A percentile compares a stretch with the other conserved stretches of the same genome.
Conservation (phyloP, 441 rosid species). For the Hypseocharis bilobata region DNA sequence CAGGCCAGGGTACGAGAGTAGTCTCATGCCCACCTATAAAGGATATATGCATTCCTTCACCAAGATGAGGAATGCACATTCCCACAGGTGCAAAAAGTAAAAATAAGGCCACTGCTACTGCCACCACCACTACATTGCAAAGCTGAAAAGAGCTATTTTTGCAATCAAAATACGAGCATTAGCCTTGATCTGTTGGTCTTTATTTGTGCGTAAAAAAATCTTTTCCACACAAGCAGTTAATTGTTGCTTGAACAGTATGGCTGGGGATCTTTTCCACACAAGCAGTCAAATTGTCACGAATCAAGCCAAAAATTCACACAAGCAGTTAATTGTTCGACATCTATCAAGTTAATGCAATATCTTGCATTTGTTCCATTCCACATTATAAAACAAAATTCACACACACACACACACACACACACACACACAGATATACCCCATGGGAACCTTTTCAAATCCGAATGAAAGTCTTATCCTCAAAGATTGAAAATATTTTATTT, state of each 20-base stretch:
- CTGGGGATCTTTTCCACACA: slow-evolving; percentile 94
- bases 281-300: no score
- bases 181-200: neutral
- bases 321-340: no score
- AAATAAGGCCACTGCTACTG: neutral
- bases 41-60: neutral
- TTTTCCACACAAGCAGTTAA: slow-evolving; percentile 96
- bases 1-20: neutral
- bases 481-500: no score
- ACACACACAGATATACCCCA: no score
- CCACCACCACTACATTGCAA: neutral
- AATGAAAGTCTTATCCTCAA: no score
- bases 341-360: no score
- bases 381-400: no score
- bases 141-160: neutral
- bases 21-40: neutral
- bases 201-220: slow-evolving; percentile 35
- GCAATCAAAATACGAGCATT: neutral
- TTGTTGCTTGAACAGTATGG: slow-evolving; percentile 86
- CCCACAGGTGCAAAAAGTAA: neutral
- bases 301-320: no score
- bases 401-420: no score
- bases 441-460: no score
- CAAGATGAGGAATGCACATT: neutral
- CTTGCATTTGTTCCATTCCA: no score